Percentiles rank a stretch among this genome's conserved stretches.
These are phyloP conservation scores for Diplodia corticola DNA, from an alignment of 2,329 filamentous ascomycete genomes.

Conservation along the genomic window DNA sequence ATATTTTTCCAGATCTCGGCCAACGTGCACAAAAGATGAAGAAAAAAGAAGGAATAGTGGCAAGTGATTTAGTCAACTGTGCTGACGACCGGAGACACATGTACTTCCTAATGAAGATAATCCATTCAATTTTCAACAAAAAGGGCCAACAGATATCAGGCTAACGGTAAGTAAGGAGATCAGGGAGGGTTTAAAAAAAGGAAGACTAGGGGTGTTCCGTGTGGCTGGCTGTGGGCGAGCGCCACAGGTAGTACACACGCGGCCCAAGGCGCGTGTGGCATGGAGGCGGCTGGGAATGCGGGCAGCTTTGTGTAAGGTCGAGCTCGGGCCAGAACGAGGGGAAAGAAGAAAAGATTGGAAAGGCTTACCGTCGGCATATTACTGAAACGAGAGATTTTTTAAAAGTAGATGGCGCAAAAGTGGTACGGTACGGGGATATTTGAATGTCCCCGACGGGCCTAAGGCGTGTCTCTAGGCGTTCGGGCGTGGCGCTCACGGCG, in stretches of 20 bases:
- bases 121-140: no score
- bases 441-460: neutral
- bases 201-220: neutral
- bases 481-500: neutral
- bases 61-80: neutral
- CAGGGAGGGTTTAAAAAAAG: neutral
- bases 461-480: neutral
- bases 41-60: neutral
- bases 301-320: neutral
- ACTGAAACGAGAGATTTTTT: no score
- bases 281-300: neutral
- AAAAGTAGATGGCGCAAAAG: neutral
- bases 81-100: no score
- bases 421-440: neutral
- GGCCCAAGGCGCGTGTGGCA: neutral
- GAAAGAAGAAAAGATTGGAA: neutral
- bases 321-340: neutral
- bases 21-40: neutral
- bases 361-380: neutral
- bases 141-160: neutral
- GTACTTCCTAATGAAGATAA: no score
- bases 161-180: neutral
- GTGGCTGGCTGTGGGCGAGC: neutral
- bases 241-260: neutral
- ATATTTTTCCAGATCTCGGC: neutral